Percentiles rank a stretch among this genome's conserved stretches.
These are phyloP conservation scores for Plasmodium falciparum DNA, from an alignment of 169 alveolate genomes.

Conservation along the genomic window DNA sequence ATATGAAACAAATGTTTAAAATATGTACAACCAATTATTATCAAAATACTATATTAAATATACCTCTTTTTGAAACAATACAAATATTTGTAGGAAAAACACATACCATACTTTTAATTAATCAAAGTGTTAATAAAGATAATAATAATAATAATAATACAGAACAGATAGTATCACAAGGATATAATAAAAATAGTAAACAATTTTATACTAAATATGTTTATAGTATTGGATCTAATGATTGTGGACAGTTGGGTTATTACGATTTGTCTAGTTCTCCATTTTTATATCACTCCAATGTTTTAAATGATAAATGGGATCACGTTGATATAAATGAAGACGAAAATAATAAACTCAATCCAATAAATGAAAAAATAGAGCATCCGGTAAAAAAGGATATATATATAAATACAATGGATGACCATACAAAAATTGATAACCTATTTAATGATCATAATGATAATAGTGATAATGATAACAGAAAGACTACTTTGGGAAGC, in stretches of 20 bases:
- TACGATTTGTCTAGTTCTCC: constrained; percentile 23
- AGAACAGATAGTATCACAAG: neutral
- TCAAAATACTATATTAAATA: constrained; percentile 9
- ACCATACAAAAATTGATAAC: constrained; percentile 8
- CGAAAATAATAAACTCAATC: neutral
- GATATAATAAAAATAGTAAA: constrained; percentile 13
- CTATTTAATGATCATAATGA: neutral
- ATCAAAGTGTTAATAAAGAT: constrained; percentile 28
- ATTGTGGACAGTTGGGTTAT: constrained; percentile 94
- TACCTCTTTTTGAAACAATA: constrained; percentile 71
- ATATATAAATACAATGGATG: neutral
- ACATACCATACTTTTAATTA: constrained; percentile 65
- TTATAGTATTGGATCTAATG: constrained; percentile 96
- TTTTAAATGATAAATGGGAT: neutral
- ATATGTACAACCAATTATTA: constrained; percentile 14
- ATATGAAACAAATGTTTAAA: constrained; percentile 75
- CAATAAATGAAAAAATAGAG: neutral
- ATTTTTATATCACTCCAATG: neutral
- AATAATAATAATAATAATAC: neutral
- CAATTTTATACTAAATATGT: constrained; percentile 77
- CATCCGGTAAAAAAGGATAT: neutral
- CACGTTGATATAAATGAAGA: neutral
- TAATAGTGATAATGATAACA: neutral
- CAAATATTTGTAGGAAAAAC: constrained; percentile 74
- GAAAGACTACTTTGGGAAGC: neutral